These are phyloP conservation scores for Phallus indusiatus DNA, from an alignment of 768 basidiomycete genomes.

Conservation along the genomic window DNA sequence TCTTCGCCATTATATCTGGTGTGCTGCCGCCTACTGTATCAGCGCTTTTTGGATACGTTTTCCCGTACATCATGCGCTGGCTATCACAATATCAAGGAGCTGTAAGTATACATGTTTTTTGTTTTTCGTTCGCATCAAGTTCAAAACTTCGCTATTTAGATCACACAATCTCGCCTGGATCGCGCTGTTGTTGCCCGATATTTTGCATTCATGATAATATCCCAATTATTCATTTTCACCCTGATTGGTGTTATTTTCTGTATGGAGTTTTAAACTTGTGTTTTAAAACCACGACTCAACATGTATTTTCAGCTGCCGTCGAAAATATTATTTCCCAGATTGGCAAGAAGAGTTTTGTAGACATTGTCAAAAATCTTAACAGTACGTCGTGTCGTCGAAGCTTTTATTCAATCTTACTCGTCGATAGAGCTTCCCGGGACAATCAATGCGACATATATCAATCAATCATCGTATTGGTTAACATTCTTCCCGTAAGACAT, in stretches of 20 bases:
- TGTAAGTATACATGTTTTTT: slow-evolving; percentile 10
- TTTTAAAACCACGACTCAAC: slow-evolving; percentile 19
- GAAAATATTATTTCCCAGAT: slow-evolving; percentile 39
- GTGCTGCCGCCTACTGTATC: slow-evolving; percentile 86
- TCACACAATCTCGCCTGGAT: slow-evolving; percentile 73
- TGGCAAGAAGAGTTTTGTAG: slow-evolving; percentile 32
- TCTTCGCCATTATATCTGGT: slow-evolving; percentile 86
- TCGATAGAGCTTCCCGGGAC: slow-evolving; percentile 51
- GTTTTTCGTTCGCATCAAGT: background rate
- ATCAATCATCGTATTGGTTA: slow-evolving; percentile 87
- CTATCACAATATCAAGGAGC: slow-evolving; percentile 62
- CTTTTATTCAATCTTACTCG: background rate
- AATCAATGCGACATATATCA: slow-evolving; percentile 84
- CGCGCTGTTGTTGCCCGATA: slow-evolving; percentile 89
- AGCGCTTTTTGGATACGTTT: slow-evolving; percentile 79
- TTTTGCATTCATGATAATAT: slow-evolving; percentile 88
- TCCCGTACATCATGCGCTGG: slow-evolving; percentile 88
- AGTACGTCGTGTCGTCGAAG: slow-evolving; percentile 22
- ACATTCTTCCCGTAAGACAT: slow-evolving; percentile 83
- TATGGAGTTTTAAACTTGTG: slow-evolving; percentile 24
- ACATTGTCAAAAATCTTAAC: slow-evolving; percentile 37
- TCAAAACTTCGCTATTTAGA: slow-evolving; percentile 32
- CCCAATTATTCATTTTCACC: slow-evolving; percentile 90
- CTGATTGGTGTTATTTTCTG: slow-evolving; percentile 84
- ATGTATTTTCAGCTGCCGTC: slow-evolving; percentile 21